Evolutionary conservation across 2,329 filamentous ascomycete genomes (phyloP).

Genomic region (Sporothrix schenckii): DNA sequence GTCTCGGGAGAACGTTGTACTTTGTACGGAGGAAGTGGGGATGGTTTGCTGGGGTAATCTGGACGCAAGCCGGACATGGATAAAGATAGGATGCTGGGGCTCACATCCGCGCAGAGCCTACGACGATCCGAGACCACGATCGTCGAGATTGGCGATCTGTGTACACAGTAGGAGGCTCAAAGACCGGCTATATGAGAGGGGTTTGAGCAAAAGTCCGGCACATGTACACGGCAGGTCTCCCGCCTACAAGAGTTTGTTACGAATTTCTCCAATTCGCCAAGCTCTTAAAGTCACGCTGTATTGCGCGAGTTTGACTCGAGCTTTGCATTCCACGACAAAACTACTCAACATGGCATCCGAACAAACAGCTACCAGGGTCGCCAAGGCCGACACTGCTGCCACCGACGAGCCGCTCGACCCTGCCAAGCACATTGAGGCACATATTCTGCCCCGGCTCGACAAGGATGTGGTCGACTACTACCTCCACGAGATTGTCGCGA

Average conservation of each 20-base stretch:
- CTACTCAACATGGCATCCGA: constrained; percentile 8
- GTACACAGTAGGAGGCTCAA: neutral
- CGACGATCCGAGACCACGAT: neutral
- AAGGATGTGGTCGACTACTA: constrained; percentile 31
- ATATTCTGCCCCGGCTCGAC: constrained; percentile 35
- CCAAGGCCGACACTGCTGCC: constrained; percentile 39
- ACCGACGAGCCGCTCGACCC: constrained; percentile 19
- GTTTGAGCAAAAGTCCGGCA: neutral
- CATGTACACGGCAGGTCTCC: neutral
- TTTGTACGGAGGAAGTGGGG: neutral
- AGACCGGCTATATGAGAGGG: neutral
- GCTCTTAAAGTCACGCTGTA: too few species aligned
- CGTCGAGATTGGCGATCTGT: neutral
- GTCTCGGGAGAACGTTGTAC: too few species aligned
- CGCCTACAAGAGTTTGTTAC: too few species aligned
- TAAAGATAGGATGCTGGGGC: neutral
- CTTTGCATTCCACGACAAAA: neutral
- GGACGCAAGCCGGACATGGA: neutral
- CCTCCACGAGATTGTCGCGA: constrained; percentile 19
- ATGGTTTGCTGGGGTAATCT: neutral
- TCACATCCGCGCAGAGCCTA: neutral
- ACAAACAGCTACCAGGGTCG: constrained; percentile 37
- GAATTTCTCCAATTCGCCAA: too few species aligned
- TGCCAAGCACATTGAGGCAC: constrained; percentile 32
- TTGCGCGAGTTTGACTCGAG: too few species aligned